phyloP scores from a whole-genome alignment of 306 rosid species.

The Glycine tomentella region DNA sequence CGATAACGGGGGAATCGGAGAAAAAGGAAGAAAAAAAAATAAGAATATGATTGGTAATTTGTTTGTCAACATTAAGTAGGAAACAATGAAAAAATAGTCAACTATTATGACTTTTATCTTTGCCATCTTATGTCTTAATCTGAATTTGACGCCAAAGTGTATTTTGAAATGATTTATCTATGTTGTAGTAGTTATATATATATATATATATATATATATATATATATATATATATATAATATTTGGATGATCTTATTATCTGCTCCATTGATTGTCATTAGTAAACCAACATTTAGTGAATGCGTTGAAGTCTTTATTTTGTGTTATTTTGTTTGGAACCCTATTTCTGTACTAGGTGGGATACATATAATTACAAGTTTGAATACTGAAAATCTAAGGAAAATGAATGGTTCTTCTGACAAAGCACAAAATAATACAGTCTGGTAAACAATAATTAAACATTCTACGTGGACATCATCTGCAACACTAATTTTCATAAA shows the following conservation, averaged over 20 bases:
- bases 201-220: no score
- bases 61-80: constrained; percentile 38
- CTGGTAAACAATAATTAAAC: constrained; percentile 32
- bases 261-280: no score
- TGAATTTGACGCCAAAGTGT: no score
- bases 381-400: background rate
- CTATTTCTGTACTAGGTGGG: background rate
- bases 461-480: background rate
- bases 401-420: background rate
- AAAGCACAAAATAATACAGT: constrained; percentile 34
- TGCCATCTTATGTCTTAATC: no score
- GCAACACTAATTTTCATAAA: no score
- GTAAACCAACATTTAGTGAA: background rate
- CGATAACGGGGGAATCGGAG: background rate
- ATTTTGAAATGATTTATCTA: no score
- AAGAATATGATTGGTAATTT: constrained; percentile 42
- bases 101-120: no score
- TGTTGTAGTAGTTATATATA: no score
- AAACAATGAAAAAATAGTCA: no score
- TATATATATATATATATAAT: no score
- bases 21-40: background rate
- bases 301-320: background rate
- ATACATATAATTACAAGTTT: constrained; percentile 39
- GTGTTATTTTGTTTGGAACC: background rate
- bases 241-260: constrained; percentile 1